Base-by-base conservation (phyloP, 208 protist species). In the Blechomonas ayalai region DNA sequence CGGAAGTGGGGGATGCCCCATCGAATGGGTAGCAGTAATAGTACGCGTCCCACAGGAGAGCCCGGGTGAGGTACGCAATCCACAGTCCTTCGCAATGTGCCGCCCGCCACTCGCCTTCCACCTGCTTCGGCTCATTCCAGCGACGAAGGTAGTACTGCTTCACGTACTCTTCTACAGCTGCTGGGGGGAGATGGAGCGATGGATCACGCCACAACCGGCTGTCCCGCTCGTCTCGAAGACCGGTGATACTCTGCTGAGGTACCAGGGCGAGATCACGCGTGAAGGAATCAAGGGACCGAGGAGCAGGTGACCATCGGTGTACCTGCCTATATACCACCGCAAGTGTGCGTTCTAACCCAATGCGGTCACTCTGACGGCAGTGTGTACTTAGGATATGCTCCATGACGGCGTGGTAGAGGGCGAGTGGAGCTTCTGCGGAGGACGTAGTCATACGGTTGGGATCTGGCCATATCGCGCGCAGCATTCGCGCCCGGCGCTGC, bases 1-100 rank as follows among this genome's bases (percentile, higher is more conserved):
- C 9, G 7, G 18, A 12, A 35, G 5, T 7, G 8, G 20, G 5
- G 23, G 33, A 1, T 24, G n/a, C n/a, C n/a, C n/a, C n/a, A n/a
- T n/a, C n/a, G n/a, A n/a, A n/a, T n/a, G n/a, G n/a, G n/a, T n/a
- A n/a, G n/a, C 61, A 57, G 35, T 65, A 77, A 26, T 35, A 43
- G 35, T 67, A 75, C 9, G 52, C 51, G 38, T 88, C 79, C 75
- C 60, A 74, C 43, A 92, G 44, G 0, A 92, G 59, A 15, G 77
- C 42, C 16, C 68, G 71, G 9, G 76, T 69, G 19, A 84, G 40
- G 23, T 47, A 73, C 18, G 59, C 54, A 37, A 92, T 52, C 81
- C 84, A 92, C 39, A 47, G 41, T 4, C 84, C 84, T 42, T 92
- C 77, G 50, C 84, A 89, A 37, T 88, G 78, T 32, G 74, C 47